Evolutionary conservation across 2,329 filamentous ascomycete species (phyloP), one percentile per base, ranked within the genome.

Genomic region (Sporothrix dimorphospora): DNA sequence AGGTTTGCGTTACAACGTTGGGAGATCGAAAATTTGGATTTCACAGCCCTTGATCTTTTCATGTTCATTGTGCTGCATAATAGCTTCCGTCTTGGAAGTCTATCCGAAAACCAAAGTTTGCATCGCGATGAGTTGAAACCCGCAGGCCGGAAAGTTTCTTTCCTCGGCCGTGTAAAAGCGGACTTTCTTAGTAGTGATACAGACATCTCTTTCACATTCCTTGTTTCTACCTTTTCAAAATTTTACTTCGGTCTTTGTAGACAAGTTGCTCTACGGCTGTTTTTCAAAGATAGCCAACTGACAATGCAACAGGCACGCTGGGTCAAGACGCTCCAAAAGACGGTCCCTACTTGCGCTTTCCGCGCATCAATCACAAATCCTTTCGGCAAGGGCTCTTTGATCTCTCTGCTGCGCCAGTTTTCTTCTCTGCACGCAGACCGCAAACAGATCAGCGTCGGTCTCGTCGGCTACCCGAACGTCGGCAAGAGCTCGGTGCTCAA

Each of bases 401-500:
- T 99, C 73, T 92, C 93, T 73, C 89, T 99, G 12, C 87, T 99
- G 11, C 89, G 95, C 45, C 96, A 99, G 83, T 99, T 98, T 79
- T 96, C 93, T 1, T 90, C 91, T 12, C 87, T 99, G 38, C 75
- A 76, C 55, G 70, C 74, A 5, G 75, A 76, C 68, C 72, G 75
- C 34, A 98, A 98, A 81, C 96, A 99, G 80, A 94, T 99, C 92
- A 3, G 75, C 0, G 92, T 95, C 34, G 93, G 93, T 45, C 89
- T 94, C 73, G 92, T 94, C 75, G 82, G 82, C 5, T 96, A 96
- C 76, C 96, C 96, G 3, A 99, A 98, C 78, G 94, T 93, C 0
- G 96, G 96, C 77, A 99, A 99, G 82, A 97, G 93, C 3, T 96
- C 93, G 57, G 96, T 99, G 76, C 98, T 99, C 83, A 99, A 99